Evolutionary conservation across 225 moss, liverwort and hornwort species (phyloP).

Genomic region (Bryum argenteum): DNA sequence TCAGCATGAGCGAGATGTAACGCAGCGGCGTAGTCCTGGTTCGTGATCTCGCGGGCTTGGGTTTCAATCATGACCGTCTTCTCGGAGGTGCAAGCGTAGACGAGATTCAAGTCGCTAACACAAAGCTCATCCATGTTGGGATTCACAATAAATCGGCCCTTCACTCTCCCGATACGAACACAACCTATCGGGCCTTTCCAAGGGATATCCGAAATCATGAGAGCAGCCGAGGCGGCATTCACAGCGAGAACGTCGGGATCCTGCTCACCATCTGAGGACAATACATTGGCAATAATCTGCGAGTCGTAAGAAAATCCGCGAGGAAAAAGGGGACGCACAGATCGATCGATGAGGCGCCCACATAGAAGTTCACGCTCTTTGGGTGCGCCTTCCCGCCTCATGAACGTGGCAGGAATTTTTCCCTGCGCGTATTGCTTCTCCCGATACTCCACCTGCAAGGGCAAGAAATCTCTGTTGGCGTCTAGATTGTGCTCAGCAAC

Average conservation of each 20-base stretch:
- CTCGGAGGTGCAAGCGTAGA: slow-evolving; percentile 86
- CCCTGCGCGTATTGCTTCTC: slow-evolving; percentile 96
- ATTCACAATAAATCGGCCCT: slow-evolving; percentile 75
- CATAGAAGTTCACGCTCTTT: slow-evolving; percentile 93
- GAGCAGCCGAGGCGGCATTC: slow-evolving; percentile 94
- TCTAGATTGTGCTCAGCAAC: slow-evolving; percentile 73
- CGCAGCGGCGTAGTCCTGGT: slow-evolving; percentile 77
- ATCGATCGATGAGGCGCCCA: slow-evolving; percentile 84
- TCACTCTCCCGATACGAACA: slow-evolving; percentile 85
- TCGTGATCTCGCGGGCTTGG: slow-evolving; percentile 87
- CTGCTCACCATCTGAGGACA: slow-evolving; percentile 94
- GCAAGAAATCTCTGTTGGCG: slow-evolving; percentile 61
- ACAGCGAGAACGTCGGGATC: slow-evolving; percentile 93
- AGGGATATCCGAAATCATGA: slow-evolving; percentile 87
- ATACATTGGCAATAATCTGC: slow-evolving; percentile 93
- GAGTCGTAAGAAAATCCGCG: slow-evolving; percentile 85
- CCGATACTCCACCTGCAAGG: slow-evolving; percentile 92
- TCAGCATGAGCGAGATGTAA: slow-evolving; percentile 84
- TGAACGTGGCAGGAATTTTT: slow-evolving; percentile 89
- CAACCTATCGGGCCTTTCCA: slow-evolving; percentile 97
- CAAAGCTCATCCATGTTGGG: slow-evolving; percentile 81
- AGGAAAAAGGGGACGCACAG: slow-evolving; percentile 86
- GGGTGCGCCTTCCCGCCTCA: slow-evolving; percentile 93
- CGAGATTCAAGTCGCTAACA: slow-evolving; percentile 83
- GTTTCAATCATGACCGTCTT: slow-evolving; percentile 97